These are phyloP conservation scores for Aspergillus transmontanensis DNA, from an alignment of 2,329 filamentous ascomycete genomes.

Conservation along the genomic window DNA sequence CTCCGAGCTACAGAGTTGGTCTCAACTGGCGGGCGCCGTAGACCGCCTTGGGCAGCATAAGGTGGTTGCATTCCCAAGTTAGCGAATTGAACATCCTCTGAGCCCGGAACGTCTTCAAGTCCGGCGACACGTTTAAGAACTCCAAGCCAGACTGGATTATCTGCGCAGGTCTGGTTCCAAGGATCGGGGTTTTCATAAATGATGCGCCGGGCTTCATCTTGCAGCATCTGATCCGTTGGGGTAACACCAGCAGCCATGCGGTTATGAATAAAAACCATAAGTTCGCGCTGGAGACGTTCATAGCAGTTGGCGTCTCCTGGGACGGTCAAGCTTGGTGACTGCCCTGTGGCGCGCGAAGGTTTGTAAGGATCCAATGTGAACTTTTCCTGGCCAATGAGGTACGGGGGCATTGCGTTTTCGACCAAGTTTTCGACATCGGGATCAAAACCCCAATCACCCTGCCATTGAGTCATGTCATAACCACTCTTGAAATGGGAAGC, in stretches of 20 bases:
- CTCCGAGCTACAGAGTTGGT: slow-evolving; percentile 31
- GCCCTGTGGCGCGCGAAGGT: slow-evolving; percentile 22
- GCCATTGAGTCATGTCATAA: slow-evolving; percentile 41
- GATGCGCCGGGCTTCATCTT: slow-evolving; percentile 37
- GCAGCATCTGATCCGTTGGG: slow-evolving; percentile 41
- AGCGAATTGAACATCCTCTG: slow-evolving; percentile 37
- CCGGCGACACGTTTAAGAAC: slow-evolving; percentile 48
- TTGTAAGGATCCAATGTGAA: slow-evolving; percentile 37
- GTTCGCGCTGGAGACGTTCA: slow-evolving; percentile 42
- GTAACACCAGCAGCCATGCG: slow-evolving; percentile 36
- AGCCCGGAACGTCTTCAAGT: slow-evolving; percentile 33
- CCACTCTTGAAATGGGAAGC: slow-evolving; percentile 43
- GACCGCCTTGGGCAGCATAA: slow-evolving; percentile 42
- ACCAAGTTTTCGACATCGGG: slow-evolving; percentile 37
- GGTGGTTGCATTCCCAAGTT: slow-evolving; percentile 48
- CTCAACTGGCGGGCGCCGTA: slow-evolving; percentile 37
- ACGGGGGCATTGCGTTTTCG: slow-evolving; percentile 43
- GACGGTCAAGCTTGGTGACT: slow-evolving; percentile 24
- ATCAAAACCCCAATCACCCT: slow-evolving; percentile 45
- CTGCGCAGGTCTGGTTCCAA: slow-evolving; percentile 50
- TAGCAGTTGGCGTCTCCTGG: slow-evolving; percentile 46
- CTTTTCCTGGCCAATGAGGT: slow-evolving; percentile 40
- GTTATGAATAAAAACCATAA: slow-evolving; percentile 42
- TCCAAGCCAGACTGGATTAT: slow-evolving; percentile 50
- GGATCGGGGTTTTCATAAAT: slow-evolving; percentile 39